A percentile compares a stretch with the other conserved stretches of the same genome.
Evolutionary conservation across 768 basidiomycete genomes (phyloP).

Genomic region (Pisolithus tinctorius): DNA sequence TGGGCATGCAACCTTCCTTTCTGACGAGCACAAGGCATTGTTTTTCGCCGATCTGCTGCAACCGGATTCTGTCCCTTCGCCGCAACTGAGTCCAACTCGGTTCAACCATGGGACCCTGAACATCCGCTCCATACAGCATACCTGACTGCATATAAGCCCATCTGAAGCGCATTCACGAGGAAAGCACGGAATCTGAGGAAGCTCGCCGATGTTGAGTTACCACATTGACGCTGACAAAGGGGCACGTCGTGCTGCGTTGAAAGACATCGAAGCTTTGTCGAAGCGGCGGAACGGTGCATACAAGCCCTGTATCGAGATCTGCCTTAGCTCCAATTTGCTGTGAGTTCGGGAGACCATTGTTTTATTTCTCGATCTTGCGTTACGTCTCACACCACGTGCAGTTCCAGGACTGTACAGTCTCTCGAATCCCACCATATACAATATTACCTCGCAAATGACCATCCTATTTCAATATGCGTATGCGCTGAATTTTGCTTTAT

Average conservation of each 20-base stretch:
- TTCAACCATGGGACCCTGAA: slow-evolving; percentile 11
- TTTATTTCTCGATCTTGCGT: too few species aligned
- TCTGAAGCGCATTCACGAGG: slow-evolving; percentile 13
- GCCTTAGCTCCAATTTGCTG: slow-evolving; percentile 74
- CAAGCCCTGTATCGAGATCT: slow-evolving; percentile 68
- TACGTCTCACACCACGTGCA: slow-evolving; percentile 16
- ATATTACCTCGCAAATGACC: slow-evolving; percentile 53
- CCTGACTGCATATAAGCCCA: slow-evolving; percentile 19
- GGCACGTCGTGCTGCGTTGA: slow-evolving; percentile 16
- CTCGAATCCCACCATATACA: slow-evolving; percentile 70
- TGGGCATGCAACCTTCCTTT: slow-evolving; percentile 78
- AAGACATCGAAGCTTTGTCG: slow-evolving; percentile 15
- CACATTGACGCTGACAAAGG: slow-evolving; percentile 9
- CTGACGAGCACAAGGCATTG: slow-evolving; percentile 48
- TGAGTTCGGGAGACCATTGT: slow-evolving; percentile 27
- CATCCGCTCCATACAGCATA: slow-evolving; percentile 20
- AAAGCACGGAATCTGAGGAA: slow-evolving; percentile 12
- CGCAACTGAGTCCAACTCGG: slow-evolving; percentile 11
- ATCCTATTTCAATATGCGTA: slow-evolving; percentile 77
- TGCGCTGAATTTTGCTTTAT: neutral
- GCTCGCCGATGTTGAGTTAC: neutral
- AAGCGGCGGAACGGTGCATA: slow-evolving; percentile 20
- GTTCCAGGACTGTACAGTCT: slow-evolving; percentile 60
- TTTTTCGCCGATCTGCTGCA: slow-evolving; percentile 36
- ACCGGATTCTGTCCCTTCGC: neutral